Evolutionary conservation across 345 rosid genomes (phyloP).

Genomic region (Hevea brasiliensis): DNA sequence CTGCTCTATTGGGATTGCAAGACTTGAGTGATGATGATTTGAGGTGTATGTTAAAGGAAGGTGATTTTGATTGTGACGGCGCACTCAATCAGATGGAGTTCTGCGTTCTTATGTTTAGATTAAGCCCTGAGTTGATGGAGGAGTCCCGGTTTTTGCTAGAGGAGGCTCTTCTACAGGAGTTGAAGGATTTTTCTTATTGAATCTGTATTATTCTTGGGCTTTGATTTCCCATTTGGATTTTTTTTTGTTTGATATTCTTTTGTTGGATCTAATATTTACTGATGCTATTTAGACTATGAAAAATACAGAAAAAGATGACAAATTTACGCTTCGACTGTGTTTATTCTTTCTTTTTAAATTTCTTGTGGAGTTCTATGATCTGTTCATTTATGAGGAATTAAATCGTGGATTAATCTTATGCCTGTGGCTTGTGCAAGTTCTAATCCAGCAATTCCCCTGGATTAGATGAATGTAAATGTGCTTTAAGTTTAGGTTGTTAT

Average conservation of each 20-base stretch:
- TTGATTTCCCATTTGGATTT: constrained; percentile 2
- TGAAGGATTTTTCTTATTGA: constrained; percentile 21
- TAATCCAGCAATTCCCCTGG: too few species aligned
- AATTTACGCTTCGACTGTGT: too few species aligned
- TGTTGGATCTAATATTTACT: neutral
- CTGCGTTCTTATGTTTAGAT: constrained; percentile 82
- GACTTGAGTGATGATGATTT: constrained; percentile 72
- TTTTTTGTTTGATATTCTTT: neutral
- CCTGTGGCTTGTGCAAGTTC: too few species aligned
- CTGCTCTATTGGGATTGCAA: constrained; percentile 60
- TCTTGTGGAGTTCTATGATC: too few species aligned
- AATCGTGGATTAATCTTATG: too few species aligned
- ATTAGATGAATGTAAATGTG: too few species aligned
- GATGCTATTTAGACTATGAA: neutral
- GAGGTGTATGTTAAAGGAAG: constrained; percentile 60
- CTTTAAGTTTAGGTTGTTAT: too few species aligned
- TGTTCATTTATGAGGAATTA: too few species aligned
- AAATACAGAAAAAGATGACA: too few species aligned
- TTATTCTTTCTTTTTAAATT: too few species aligned
- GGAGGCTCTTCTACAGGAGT: constrained; percentile 59
- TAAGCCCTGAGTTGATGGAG: constrained; percentile 82
- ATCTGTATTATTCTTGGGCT: neutral
- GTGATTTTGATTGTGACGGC: constrained; percentile 73
- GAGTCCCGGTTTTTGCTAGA: constrained; percentile 58
- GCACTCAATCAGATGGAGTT: constrained; percentile 85